Evolutionary conservation across 140 eudicot species (phyloP), one percentile per base, ranked within the genome.

Genomic region (Cichorium intybus): DNA sequence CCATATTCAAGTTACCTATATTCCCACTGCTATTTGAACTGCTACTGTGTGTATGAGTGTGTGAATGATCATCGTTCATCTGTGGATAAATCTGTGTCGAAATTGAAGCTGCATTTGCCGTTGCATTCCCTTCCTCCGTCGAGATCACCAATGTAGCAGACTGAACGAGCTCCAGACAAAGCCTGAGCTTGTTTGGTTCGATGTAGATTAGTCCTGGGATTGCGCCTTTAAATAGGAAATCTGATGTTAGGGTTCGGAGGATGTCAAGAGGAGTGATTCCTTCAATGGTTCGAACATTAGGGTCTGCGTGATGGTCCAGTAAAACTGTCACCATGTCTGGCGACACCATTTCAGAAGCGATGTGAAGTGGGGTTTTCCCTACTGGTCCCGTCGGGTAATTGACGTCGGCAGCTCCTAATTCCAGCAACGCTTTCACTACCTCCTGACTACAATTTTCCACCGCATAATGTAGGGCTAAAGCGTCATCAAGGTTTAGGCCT

Each of bases 261-360:
- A 91, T 79, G 45, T 91, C 96, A n/a, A n/a, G n/a, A n/a, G n/a
- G n/a, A n/a, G n/a, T n/a, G n/a, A n/a, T n/a, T n/a, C n/a, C n/a
- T n/a, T n/a, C n/a, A n/a, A n/a, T n/a, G n/a, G n/a, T n/a, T n/a
- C n/a, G n/a, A n/a, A n/a, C n/a, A n/a, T n/a, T 88, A 0, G 98
- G 98, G 75, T 91, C 95, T 0, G 98, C 98, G 56, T 91, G 98
- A 81, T 91, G 98, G 76, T 91, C 98, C 0, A 91, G 84, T 3
- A 91, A 75, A 0, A 91, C 98, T 0, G 98, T 87, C 50, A 91
- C 98, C 98, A 91, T 91, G 61, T 91, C 98, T 2, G 98, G 96
- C 3, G 96, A 87, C 24, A 88, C 98, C 98, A 91, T 87, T 75
- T 91, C 98, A 0, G 98, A 86, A 0, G 98, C 98, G 9, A 85